Base-by-base conservation (phyloP, 768 basidiomycete species). In the Collybia sordida region DNA sequence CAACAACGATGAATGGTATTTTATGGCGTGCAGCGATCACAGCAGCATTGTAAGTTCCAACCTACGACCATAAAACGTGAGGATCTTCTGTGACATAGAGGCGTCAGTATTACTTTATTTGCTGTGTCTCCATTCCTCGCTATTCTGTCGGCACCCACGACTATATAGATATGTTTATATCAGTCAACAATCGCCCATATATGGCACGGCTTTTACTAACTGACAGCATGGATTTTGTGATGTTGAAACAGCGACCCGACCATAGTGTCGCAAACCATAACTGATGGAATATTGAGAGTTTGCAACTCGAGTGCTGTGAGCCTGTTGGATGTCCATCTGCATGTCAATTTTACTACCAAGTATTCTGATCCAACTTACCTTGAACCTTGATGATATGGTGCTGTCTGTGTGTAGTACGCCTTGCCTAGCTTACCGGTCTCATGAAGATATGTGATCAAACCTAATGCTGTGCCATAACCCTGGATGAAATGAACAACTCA, bases 241-340 rank as follows among this genome's bases (percentile, higher is more conserved):
- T 93, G 83, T 62, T 95, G 92, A 73, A 98, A 91, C 45, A 98
- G 71, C 0, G 93, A 95, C 7, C 96, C 96, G 15, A 98, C 91
- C 90, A 97, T 97, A 28, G 92, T 96, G 63, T 98, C 96, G 62
- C 94, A 96, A 42, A 98, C 86, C 93, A 98, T 96, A 4, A 87
- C 84, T 3, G 90, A 88, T 0, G 93, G 89, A 12, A 95, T 88
- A 28, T 82, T 72, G 39, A 98, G 80, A 3, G 86, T 87, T 56
- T 90, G 83, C 21, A 98, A 80, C 61, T 98, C 96, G 46, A 95
- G 70, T 2, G 93, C 88, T 4, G 96, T 98, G 42, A 98, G 76
- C 53, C 95, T 93, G 43, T 4, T 39, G 17, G 36, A 27, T 28
- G 34, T 38, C 39, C 35, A 35, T 11, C 19, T 40, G 23, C 4